Conservation (phyloP, 2,329 filamentous ascomycete genomes). For the Aspergillus uvarum region DNA sequence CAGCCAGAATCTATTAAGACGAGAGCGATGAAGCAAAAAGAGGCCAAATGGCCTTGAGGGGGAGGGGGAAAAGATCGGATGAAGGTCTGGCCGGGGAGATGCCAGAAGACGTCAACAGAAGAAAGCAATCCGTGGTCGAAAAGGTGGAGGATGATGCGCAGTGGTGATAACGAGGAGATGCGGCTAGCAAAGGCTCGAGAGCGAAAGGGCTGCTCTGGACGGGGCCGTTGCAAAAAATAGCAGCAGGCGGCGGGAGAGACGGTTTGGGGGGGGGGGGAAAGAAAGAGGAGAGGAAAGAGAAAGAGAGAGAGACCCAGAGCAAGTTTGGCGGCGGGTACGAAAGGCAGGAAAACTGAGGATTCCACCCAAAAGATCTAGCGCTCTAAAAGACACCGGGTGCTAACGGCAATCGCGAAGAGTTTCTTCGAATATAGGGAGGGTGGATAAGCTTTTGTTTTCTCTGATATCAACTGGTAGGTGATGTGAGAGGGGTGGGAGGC, state of each 20-base stretch:
- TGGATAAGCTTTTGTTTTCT: neutral
- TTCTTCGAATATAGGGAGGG: neutral
- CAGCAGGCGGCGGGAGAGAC: conserved; percentile 4
- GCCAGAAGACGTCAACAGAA: conserved; percentile 22
- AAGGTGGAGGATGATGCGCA: conserved; percentile 16
- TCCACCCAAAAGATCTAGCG: conserved; percentile 13
- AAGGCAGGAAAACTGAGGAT: neutral
- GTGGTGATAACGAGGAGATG: conserved; percentile 17
- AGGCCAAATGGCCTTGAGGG: conserved; percentile 32
- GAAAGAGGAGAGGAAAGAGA: conserved; percentile 14
- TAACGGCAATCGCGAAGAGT: conserved; percentile 5
- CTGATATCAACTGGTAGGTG: neutral
- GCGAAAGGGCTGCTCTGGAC: conserved; percentile 9
- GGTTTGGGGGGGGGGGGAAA: conserved; percentile 3
- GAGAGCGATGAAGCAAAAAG: conserved; percentile 24
- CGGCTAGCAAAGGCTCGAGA: conserved; percentile 20
- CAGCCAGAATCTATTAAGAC: conserved; percentile 27
- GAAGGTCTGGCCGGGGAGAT: conserved; percentile 26
- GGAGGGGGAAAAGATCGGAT: conserved; percentile 17
- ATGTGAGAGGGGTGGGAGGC: neutral
- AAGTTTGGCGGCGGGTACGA: neutral
- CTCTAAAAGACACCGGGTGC: neutral
- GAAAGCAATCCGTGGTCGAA: conserved; percentile 20
- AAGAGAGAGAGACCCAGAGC: conserved; percentile 2
- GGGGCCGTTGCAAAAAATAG: conserved; percentile 11